Conservation (phyloP, 139 green algal genomes). For the Coelastrella sp. region DNA sequence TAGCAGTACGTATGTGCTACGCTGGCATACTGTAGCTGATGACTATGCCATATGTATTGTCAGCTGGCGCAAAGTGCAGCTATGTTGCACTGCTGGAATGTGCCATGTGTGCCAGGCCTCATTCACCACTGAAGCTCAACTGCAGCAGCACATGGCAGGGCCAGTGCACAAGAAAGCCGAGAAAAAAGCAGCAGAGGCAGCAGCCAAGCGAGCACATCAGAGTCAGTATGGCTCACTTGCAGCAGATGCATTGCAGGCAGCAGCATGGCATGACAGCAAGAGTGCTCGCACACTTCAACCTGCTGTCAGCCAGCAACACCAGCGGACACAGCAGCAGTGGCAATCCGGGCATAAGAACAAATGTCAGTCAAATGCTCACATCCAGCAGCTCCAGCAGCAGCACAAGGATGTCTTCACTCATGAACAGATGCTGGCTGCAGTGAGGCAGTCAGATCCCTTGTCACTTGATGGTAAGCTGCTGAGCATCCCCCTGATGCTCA, state of each 20-base stretch:
- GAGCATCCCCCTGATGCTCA: not conserved
- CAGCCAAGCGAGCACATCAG: conserved; percentile 16
- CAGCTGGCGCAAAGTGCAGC: not conserved
- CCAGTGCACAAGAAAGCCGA: conserved; percentile 39
- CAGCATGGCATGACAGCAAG: conserved; percentile 26
- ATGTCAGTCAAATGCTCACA: not conserved
- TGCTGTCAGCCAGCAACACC: not conserved
- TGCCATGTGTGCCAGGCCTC: not conserved
- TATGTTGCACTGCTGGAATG: not conserved
- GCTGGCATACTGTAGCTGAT: no score
- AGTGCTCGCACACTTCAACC: not conserved
- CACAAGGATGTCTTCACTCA: conserved; percentile 2
- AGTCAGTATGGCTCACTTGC: conserved; percentile 27
- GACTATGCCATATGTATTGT: no score
- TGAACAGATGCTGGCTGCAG: conserved; percentile 10
- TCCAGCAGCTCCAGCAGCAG: not conserved
- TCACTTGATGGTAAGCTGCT: conserved; percentile 29
- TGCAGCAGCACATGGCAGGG: conserved; percentile 43
- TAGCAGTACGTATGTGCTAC: no score
- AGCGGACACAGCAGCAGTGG: not conserved
- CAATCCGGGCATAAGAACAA: conserved; percentile 11
- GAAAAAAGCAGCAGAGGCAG: not conserved
- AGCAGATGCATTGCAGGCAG: conserved; percentile 27
- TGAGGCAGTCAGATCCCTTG: conserved; percentile 2
- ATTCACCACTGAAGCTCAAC: conserved; percentile 14